Conservation (phyloP, 768 basidiomycete species). For the Aureoboletus auriporus region DNA sequence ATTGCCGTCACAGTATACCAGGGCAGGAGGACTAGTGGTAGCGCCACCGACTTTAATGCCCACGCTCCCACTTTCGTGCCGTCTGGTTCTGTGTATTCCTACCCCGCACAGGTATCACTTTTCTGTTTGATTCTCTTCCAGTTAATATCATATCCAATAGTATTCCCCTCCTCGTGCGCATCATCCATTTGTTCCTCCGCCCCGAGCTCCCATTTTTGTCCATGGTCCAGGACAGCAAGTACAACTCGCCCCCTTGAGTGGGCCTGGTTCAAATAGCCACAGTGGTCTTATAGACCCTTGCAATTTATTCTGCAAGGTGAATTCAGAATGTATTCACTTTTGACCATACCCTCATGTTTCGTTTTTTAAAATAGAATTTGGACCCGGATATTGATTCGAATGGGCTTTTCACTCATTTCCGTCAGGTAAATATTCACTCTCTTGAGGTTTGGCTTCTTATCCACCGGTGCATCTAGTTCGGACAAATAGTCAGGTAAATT, state of each 20-base stretch:
- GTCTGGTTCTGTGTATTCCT: conserved; percentile 58
- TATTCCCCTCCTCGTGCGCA: conserved; percentile 68
- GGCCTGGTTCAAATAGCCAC: conserved; percentile 79
- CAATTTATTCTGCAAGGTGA: conserved; percentile 85
- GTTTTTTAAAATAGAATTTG: conserved; percentile 55
- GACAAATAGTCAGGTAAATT: conserved; percentile 79
- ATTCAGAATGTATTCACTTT: conserved; percentile 6
- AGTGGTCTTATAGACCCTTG: conserved; percentile 89
- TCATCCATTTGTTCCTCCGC: conserved; percentile 39
- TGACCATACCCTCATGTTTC: conserved; percentile 3
- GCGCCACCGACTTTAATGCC: conserved; percentile 63
- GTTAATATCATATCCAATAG: conserved; percentile 24
- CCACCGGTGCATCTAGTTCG: conserved; percentile 50
- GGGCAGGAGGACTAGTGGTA: conserved; percentile 52
- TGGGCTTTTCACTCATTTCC: conserved; percentile 77
- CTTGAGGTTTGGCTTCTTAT: conserved; percentile 12
- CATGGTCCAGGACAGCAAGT: conserved; percentile 92
- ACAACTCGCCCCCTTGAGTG: conserved; percentile 68
- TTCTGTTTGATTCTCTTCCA: conserved; percentile 1
- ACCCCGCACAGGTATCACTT: conserved; percentile 52
- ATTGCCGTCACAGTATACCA: conserved; percentile 81
- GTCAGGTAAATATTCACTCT: conserved; percentile 44
- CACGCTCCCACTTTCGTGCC: conserved; percentile 77
- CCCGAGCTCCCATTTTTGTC: conserved; percentile 49
- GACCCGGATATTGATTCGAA: conserved; percentile 85